A percentile compares a stretch with the other conserved stretches of the same genome.
Conservation (phyloP, 352 stramenopile species). For the Globisporangium canariense region DNA sequence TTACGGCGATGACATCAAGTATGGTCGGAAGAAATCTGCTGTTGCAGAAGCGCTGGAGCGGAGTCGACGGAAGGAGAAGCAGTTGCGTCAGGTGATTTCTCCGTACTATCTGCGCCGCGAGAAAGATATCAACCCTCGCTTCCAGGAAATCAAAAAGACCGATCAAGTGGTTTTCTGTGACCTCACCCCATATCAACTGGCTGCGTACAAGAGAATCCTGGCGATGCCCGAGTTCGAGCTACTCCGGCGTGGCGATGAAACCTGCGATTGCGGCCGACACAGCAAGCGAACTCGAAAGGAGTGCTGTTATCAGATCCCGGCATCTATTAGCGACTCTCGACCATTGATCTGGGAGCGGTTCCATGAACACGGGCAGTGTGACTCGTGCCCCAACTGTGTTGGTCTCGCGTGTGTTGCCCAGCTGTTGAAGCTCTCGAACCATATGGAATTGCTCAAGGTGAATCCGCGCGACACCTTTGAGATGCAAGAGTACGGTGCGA, state of each 20-base stretch:
- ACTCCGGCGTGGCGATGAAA: constrained; percentile 55
- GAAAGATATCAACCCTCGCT: constrained; percentile 67
- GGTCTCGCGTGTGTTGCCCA: constrained; percentile 68
- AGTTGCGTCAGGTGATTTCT: constrained; percentile 48
- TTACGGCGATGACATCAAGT: constrained; percentile 83
- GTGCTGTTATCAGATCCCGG: constrained; percentile 60
- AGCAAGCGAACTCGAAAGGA: constrained; percentile 53
- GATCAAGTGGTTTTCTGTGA: constrained; percentile 84
- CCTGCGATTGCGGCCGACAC: constrained; percentile 61
- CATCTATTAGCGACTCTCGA: constrained; percentile 11
- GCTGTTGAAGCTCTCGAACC: constrained; percentile 75
- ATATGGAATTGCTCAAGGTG: constrained; percentile 78
- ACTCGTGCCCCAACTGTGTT: constrained; percentile 70
- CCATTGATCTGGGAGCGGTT: constrained; percentile 66
- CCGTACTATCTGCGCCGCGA: constrained; percentile 73
- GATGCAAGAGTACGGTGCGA: constrained; percentile 49
- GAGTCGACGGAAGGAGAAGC: constrained; percentile 66
- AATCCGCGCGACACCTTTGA: constrained; percentile 49
- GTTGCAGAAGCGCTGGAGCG: constrained; percentile 51
- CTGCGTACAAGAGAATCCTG: constrained; percentile 65
- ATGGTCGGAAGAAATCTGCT: constrained; percentile 76
- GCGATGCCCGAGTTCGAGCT: constrained; percentile 72
- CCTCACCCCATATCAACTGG: constrained; percentile 65
- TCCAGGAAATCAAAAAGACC: constrained; percentile 68
- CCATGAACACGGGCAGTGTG: constrained; percentile 45